phyloP scores from a whole-genome alignment of 768 basidiomycete species.

The Hebeloma cylindrosporum region DNA sequence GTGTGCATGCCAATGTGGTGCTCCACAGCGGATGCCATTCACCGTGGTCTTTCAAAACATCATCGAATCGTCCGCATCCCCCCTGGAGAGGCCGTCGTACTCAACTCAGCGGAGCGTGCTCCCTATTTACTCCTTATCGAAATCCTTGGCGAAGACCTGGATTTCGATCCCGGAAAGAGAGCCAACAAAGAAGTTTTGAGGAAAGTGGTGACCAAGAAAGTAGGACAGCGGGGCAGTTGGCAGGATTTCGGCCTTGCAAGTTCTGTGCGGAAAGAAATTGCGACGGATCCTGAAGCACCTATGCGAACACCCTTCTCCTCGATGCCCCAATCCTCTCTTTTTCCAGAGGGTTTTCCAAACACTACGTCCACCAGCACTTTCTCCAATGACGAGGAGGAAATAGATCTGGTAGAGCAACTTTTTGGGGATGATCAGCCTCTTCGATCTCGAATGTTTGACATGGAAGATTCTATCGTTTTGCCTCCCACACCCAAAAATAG shows the following conservation, averaged over 20 bases:
- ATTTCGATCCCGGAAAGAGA: slow-evolving; percentile 85
- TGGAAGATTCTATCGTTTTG: slow-evolving; percentile 82
- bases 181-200: slow-evolving; percentile 85
- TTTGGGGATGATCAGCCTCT: slow-evolving; percentile 80
- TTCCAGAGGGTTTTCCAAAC: slow-evolving; percentile 21
- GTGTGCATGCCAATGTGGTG: slow-evolving; percentile 92
- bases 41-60: slow-evolving; percentile 61
- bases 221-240: slow-evolving; percentile 56
- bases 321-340: slow-evolving; percentile 20
- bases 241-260: slow-evolving; percentile 38
- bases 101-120: slow-evolving; percentile 96
- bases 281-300: slow-evolving; percentile 9
- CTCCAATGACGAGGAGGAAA: slow-evolving; percentile 66
- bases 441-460: slow-evolving; percentile 66
- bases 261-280: slow-evolving; percentile 21
- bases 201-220: slow-evolving; percentile 69
- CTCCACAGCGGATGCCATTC: slow-evolving; percentile 61
- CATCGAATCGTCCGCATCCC: slow-evolving; percentile 97
- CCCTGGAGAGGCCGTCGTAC: slow-evolving; percentile 94
- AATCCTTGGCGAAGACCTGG: slow-evolving; percentile 84
- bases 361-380: slow-evolving; percentile 20
- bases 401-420: slow-evolving; percentile 95
- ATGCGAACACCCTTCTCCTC: slow-evolving; percentile 29
- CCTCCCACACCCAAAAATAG: slow-evolving; percentile 85
- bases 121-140: slow-evolving; percentile 93